Base-by-base conservation (phyloP, 2,329 filamentous ascomycete genomes). In the Aspergillus hortae region DNA sequence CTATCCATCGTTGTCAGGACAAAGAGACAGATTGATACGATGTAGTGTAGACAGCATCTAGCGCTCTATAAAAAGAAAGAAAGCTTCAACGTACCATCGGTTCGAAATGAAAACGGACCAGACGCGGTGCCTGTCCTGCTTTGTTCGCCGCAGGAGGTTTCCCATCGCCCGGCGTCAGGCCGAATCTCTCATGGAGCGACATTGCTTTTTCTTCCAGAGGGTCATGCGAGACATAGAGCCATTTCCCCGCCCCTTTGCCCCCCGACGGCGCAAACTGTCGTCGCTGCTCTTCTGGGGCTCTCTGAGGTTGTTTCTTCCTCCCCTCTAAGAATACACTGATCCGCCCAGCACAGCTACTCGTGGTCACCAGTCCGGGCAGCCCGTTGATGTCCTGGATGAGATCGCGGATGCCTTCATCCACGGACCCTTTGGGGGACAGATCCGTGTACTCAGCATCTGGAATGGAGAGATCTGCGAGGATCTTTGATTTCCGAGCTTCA, bases 301-400 rank as follows among this genome's bases (percentile, higher is more conserved):
- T 48, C 48, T 58, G 55, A 41, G 52, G 50, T 54, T 46, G 56
- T 47, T 57, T 74, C 62, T 83, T 87, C 42, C 75, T 76, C 1
- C 92, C 92, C 73, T 96, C 92, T 1, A 95, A 76, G 65, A 95
- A 97, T 4, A 96, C 88, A 58, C 88, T 92, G 44, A 95, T 82
- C 48, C 92, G 80, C 0, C 92, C 92, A 2, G 90, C 89, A 68
- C 92, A 97, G 70, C 91, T 96, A 72, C 91, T 96, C 2, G 92
- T 96, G 1, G 92, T 96, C 32, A 95, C 90, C 38, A 92, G 81
- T 1, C 89, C 90, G 1, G 85, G 80, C 5, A 87, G 66, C 1
- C 63, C 68, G 70, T 97, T 97, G 67, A 97, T 87, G 59, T 88
- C 84, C 46, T 80, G 79, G 55, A 97, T 91, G 49, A 96, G 76